phyloP scores from a whole-genome alignment of 805 yeast genomes.

The Cyberlindnera meyerae region DNA sequence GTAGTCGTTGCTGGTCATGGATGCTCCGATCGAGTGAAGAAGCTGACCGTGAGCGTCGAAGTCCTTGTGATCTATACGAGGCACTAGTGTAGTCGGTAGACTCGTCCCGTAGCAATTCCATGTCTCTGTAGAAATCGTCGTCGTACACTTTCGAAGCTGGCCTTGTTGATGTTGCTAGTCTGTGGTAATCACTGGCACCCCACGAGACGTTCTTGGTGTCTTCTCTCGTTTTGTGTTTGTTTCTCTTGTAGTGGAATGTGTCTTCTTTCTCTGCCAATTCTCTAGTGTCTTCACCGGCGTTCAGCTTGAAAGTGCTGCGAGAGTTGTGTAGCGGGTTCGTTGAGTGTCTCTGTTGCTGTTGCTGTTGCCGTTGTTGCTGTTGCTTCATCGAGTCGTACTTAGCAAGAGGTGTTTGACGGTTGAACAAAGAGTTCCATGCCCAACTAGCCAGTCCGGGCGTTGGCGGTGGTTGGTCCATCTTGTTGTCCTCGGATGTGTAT shows the following conservation, averaged over 20 bases:
- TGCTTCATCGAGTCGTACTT: conserved; percentile 21
- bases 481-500: too few species aligned
- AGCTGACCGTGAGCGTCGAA: conserved; percentile 10
- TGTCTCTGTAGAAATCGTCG: conserved; percentile 13
- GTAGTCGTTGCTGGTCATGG: not conserved
- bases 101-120: conserved; percentile 16
- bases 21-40: conserved; percentile 3
- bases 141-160: not conserved
- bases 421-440: conserved; percentile 25
- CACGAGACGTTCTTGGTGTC: conserved; percentile 9
- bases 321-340: too few species aligned
- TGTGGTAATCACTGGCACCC: conserved; percentile 1
- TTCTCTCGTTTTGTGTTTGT: not conserved
- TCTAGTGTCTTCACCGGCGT: conserved; percentile 4
- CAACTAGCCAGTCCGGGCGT: conserved; percentile 26
- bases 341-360: too few species aligned
- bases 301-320: too few species aligned
- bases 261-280: conserved; percentile 9
- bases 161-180: too few species aligned
- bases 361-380: conserved; percentile 1
- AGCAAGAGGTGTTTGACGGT: conserved; percentile 21
- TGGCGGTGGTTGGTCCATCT: conserved; percentile 17
- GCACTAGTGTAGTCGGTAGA: conserved; percentile 1
- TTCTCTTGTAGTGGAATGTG: conserved; percentile 15
- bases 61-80: conserved; percentile 3